Evolutionary conservation across 2,329 filamentous ascomycete genomes (phyloP).

Genomic region (Neopestalotiopsis sp.): DNA sequence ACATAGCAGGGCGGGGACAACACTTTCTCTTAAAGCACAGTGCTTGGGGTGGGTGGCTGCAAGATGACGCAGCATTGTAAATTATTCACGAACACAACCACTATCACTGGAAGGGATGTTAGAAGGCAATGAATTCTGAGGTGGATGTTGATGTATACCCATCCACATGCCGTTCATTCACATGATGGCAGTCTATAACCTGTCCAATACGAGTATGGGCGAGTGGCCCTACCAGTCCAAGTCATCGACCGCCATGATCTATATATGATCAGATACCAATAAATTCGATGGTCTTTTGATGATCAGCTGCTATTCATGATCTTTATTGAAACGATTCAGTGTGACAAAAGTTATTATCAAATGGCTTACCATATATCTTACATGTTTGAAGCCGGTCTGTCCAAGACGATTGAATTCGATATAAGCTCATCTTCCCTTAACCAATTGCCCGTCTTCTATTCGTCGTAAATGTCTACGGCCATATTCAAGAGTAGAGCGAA

Average conservation of each 20-base stretch:
- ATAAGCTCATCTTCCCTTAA: too few relatives aligned
- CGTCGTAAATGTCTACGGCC: too few relatives aligned
- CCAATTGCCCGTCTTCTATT: too few relatives aligned
- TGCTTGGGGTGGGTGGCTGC: neutral
- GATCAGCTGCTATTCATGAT: neutral
- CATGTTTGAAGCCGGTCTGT: too few relatives aligned
- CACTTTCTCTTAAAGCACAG: neutral
- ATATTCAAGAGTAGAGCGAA: too few relatives aligned
- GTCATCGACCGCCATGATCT: neutral
- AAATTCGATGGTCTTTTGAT: neutral
- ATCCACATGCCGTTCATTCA: neutral
- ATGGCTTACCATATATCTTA: too few relatives aligned
- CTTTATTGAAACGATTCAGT: too few relatives aligned
- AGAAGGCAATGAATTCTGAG: neutral
- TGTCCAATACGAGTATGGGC: neutral
- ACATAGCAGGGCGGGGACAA: neutral
- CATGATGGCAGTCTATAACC: neutral
- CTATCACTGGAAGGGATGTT: neutral
- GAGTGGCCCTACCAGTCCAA: neutral
- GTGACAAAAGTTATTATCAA: too few relatives aligned
- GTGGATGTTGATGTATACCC: neutral
- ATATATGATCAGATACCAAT: neutral
- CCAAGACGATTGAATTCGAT: too few relatives aligned
- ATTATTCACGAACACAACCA: constrained; percentile 1
- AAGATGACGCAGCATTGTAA: neutral